Percentiles rank a stretch among this genome's conserved stretches.
These are phyloP conservation scores for Aureobasidium pullulans DNA, from an alignment of 2,329 filamentous ascomycete genomes.

Conservation along the genomic window DNA sequence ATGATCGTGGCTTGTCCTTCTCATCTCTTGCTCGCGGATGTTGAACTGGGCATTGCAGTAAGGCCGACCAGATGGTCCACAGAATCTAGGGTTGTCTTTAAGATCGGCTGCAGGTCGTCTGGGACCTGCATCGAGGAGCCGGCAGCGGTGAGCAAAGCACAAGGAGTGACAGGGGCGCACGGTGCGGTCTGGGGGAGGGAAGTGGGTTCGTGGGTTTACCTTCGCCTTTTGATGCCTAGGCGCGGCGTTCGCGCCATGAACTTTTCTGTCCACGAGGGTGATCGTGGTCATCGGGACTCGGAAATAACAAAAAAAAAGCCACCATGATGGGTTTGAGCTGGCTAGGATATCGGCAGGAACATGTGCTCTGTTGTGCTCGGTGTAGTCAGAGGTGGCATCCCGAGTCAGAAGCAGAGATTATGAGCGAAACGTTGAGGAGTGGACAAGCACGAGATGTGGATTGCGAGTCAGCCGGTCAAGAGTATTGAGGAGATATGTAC, in stretches of 20 bases:
- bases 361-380: neutral
- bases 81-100: neutral
- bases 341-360: neutral
- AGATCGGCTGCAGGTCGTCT: constrained; percentile 9
- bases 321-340: neutral
- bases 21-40: too few species aligned
- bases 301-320: neutral
- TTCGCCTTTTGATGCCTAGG: neutral
- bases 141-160: constrained; percentile 4
- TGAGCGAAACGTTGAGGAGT: constrained; percentile 2
- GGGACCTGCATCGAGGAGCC: constrained; percentile 9
- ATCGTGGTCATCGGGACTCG: neutral
- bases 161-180: constrained; percentile 9
- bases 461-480: constrained; percentile 6
- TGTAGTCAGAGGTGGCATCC: neutral
- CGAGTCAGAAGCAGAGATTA: neutral
- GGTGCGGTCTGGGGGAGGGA: constrained; percentile 8
- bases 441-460: neutral
- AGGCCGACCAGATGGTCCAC: neutral
- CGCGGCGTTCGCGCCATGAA: constrained; percentile 7
- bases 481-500: neutral
- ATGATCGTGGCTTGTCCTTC: neutral
- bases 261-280: constrained; percentile 4
- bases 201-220: constrained; percentile 3
- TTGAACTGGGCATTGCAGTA: neutral